These are phyloP conservation scores for Isabelozyma gotoi DNA, from an alignment of 805 yeast species.

Conservation along the genomic window DNA sequence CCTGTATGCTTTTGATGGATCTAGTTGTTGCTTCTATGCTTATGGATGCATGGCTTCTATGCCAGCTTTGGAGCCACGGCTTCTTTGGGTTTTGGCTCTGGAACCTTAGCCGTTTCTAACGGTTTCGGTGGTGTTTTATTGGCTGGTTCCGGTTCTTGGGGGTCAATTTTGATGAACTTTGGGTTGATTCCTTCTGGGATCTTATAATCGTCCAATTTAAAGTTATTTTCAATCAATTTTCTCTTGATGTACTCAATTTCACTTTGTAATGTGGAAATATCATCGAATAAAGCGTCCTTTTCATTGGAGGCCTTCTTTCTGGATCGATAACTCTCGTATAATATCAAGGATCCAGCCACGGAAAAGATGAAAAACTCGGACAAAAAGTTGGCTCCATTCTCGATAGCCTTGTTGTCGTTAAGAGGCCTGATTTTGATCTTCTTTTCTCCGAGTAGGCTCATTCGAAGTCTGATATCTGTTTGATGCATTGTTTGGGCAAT, in stretches of 20 bases:
- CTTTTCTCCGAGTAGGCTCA: conserved; percentile 56
- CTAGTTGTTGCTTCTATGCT: not conserved
- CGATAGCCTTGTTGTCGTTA: conserved; percentile 79
- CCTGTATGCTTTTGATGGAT: not conserved
- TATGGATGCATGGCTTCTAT: not conserved
- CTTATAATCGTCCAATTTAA: conserved; percentile 48
- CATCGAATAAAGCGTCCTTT: conserved; percentile 69
- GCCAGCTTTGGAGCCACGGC: not conserved
- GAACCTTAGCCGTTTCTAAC: not conserved
- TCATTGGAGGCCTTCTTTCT: conserved; percentile 61
- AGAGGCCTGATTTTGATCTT: conserved; percentile 66
- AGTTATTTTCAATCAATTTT: conserved; percentile 43
- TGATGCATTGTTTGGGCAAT: conserved; percentile 73
- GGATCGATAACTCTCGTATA: conserved; percentile 70
- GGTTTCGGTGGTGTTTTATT: not conserved
- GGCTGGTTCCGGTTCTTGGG: not conserved
- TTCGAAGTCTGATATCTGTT: conserved; percentile 61
- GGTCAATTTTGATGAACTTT: conserved; percentile 28
- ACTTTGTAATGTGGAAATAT: conserved; percentile 64
- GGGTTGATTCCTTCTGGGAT: conserved; percentile 51
- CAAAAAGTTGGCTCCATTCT: conserved; percentile 75
- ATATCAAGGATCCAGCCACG: conserved; percentile 74
- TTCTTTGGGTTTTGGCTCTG: not conserved
- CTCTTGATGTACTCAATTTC: conserved; percentile 61
- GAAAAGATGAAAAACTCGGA: conserved; percentile 76